Base-by-base conservation (phyloP, 2,329 filamentous ascomycete species). In the Nannizzia gypsea region DNA sequence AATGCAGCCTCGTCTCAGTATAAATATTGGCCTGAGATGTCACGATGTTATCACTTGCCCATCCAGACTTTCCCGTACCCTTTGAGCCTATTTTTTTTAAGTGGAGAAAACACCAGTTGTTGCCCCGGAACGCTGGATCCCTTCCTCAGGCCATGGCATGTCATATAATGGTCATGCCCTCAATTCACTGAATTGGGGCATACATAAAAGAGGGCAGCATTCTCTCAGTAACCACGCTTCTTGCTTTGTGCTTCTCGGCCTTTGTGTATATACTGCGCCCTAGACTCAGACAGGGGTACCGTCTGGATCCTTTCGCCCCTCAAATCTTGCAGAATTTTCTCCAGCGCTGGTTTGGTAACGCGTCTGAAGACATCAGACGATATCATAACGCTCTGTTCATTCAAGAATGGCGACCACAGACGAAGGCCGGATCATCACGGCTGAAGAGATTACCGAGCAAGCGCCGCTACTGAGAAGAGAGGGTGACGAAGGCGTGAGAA, bases 381-480 rank as follows among this genome's bases (percentile, higher is more conserved):
- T 31, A 28, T n/a, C 48, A 28, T 36, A 36, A 3, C 31, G 9
- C 31, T 3, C 31, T 36, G 6, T 11, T 36, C 9, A 11, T 36
- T 11, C 31, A 36, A 11, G 15, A 9, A 52, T 52, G 48, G 22
- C 24, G n/a, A 28, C 26, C 4, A 52, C 26, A 31, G 15, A 28
- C 2, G 48, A 52, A 31, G 13, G 48, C 22, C 48, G n/a, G n/a
- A 22, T 13, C 13, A 22, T n/a, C 15, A 6, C 22, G 26, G n/a
- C 11, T n/a, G 48, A n/a, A 26, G 13, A 31, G 20, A 24, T 24
- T 13, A 13, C 48, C 15, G 48, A 52, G 13, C 22, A 31, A n/a
- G 57, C 48, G 28, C 60, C 58, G 13, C 54, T 62, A 11, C 50
- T 61, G 11, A 42, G 57, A 24, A 60, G 57, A 46, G 28, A 44